Percentiles rank a stretch among this genome's conserved stretches.
These are phyloP conservation scores for Alliaria petiolata DNA, from an alignment of 345 rosid species.

Conservation along the genomic window DNA sequence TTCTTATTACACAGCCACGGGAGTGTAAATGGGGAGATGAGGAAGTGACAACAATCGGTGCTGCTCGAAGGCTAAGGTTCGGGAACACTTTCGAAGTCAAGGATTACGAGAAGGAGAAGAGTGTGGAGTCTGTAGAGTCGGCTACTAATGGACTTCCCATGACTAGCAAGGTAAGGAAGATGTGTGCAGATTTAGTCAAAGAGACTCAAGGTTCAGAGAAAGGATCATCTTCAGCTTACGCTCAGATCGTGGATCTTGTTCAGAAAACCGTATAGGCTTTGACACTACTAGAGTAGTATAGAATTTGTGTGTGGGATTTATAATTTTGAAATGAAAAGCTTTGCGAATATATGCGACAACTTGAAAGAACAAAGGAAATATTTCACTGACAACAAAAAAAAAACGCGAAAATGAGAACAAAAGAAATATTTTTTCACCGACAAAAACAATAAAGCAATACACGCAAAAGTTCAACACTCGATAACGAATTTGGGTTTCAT, in stretches of 20 bases:
- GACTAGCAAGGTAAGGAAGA: conserved; percentile 29
- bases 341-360: background rate
- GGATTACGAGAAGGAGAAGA: background rate
- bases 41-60: conserved; percentile 10
- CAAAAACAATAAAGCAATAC: conserved; percentile 32
- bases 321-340: background rate
- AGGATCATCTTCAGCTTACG: conserved; percentile 9
- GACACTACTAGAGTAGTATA: background rate
- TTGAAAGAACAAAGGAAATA: conserved; percentile 6
- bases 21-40: conserved; percentile 4
- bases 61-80: conserved; percentile 30
- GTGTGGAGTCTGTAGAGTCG: background rate
- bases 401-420: background rate
- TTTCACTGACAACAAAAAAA: too few species aligned
- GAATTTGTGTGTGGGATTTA: background rate
- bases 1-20: conserved; percentile 33
- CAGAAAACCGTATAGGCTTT: background rate
- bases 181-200: conserved; percentile 58
- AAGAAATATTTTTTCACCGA: conserved; percentile 24
- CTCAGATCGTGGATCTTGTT: background rate
- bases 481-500: conserved; percentile 20
- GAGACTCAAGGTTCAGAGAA: conserved; percentile 28
- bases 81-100: background rate
- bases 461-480: conserved; percentile 23
- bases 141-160: background rate